Evolutionary conservation across 2,329 filamentous ascomycete genomes (phyloP), one percentile per base, ranked within the genome.

Genomic region (Botrytis sinoallii): DNA sequence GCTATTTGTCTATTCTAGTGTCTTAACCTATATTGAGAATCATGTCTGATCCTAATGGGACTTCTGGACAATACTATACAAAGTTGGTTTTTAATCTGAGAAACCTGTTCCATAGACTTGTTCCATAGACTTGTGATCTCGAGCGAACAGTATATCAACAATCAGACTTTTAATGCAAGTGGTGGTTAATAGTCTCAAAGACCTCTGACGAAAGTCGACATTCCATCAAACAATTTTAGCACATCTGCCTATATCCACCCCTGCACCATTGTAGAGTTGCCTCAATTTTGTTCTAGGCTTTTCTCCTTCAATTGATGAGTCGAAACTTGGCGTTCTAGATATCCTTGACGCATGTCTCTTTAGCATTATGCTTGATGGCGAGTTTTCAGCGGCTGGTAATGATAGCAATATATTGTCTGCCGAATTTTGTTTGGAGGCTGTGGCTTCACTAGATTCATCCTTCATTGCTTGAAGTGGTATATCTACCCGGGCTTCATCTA

Each of bases 311-410:
- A 81, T 79, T 2, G 84, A 81, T 1, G 79, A 80, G n/a, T 84
- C 83, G 72, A 86, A 85, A 76, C 84, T 86, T 20, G 83, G 82
- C 6, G 85, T 83, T 60, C 85, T 83, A 12, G 87, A 85, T 65
- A 89, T 87, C 75, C 89, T 86, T 18, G 86, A 85, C 61, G 86
- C 84, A 38, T 84, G 82, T 52, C 88, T 84, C 79, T 90, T 90
- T 29, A 88, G 78, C 35, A 55, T 65, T n/a, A 44, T 60, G 32
- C 40, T 73, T 12, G 77, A 74, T 44, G 79, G 76, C 25, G 78
- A 77, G 8, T 38, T 42, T 20, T n/a, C 52, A 69, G 25, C 35
- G 20, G 40, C 64, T 61, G 63, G n/a, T 20, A 69, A 60, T 74
- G 77, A 80, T 5, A 76, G 70, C 10, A 80, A 68, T 4, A 88